Percentiles rank a stretch among this genome's conserved stretches.
These are phyloP conservation scores for Saxophila tyrrhenica DNA, from an alignment of 495 filamentous ascomycete species.

Conservation along the genomic window DNA sequence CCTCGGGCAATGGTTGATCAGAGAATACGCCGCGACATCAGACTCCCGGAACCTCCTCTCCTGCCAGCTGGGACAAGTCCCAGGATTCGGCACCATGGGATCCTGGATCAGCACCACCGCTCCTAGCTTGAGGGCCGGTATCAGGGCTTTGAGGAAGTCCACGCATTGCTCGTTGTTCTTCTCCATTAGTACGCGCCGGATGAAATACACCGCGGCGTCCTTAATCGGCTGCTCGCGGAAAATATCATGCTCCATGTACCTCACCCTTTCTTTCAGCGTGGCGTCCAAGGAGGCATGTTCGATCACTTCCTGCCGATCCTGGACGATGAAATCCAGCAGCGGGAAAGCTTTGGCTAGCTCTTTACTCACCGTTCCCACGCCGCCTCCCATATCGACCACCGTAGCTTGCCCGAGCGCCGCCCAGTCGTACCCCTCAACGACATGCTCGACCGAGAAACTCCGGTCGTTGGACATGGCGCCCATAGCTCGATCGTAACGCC, in stretches of 20 bases:
- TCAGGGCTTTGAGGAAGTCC: conserved; percentile 22
- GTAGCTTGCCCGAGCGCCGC: conserved; percentile 24
- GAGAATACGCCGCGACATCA: conserved; percentile 1
- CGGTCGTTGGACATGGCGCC: not conserved
- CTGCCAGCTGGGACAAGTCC: not conserved
- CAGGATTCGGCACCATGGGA: conserved; percentile 3
- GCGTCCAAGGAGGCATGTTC: conserved; percentile 23
- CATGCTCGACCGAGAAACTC: not conserved
- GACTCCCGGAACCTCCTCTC: not conserved
- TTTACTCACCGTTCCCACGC: conserved; percentile 23
- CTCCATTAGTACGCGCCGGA: conserved; percentile 33
- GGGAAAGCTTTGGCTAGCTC: conserved; percentile 19
- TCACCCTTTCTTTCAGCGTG: conserved; percentile 20
- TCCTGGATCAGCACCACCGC: conserved; percentile 9
- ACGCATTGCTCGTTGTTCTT: conserved; percentile 36
- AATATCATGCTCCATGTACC: conserved; percentile 33
- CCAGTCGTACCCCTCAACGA: conserved; percentile 26
- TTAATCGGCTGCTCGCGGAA: conserved; percentile 32
- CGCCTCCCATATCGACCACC: conserved; percentile 35
- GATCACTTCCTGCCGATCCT: conserved; percentile 31
- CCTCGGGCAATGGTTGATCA: conserved; percentile 5
- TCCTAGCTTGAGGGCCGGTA: conserved; percentile 6
- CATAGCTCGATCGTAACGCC: conserved; percentile 1
- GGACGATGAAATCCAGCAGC: conserved; percentile 30
- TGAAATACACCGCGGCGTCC: conserved; percentile 34